These are phyloP conservation scores for Trichoderma semiorbis DNA, from an alignment of 2,329 filamentous ascomycete genomes.

Conservation along the genomic window DNA sequence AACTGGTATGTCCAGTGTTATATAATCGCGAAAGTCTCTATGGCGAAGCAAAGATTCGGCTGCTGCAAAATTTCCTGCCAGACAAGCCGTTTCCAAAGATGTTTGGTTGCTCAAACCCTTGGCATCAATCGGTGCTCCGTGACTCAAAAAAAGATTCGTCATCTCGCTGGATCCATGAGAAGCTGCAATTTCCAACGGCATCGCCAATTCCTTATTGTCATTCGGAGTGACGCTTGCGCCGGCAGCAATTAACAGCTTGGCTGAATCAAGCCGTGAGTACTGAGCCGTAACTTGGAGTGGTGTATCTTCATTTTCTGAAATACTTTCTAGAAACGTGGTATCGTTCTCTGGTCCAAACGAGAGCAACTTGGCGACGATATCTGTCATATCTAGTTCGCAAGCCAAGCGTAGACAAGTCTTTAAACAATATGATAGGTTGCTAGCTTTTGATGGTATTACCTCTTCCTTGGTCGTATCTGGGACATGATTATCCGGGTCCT, in stretches of 20 bases:
- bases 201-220: not conserved
- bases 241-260: not conserved
- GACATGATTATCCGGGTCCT: not conserved
- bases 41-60: not conserved
- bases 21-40: not conserved
- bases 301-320: not conserved
- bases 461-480: not conserved
- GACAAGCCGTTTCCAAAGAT: not conserved
- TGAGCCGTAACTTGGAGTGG: not conserved
- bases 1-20: not conserved
- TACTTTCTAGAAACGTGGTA: not conserved
- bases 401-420: not conserved
- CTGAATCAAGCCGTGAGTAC: not conserved
- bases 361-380: not conserved
- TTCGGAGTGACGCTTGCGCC: not conserved
- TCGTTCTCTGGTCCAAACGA: not conserved
- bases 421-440: not conserved
- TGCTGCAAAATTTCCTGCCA: not conserved
- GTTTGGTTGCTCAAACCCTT: accelerated
- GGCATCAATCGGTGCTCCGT: not conserved
- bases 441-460: not conserved
- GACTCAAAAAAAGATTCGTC: not conserved
- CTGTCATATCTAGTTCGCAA: not conserved
- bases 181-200: not conserved
- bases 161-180: not conserved